Base-by-base conservation (phyloP, 805 yeast species). In the Starmerella riodocensis region DNA sequence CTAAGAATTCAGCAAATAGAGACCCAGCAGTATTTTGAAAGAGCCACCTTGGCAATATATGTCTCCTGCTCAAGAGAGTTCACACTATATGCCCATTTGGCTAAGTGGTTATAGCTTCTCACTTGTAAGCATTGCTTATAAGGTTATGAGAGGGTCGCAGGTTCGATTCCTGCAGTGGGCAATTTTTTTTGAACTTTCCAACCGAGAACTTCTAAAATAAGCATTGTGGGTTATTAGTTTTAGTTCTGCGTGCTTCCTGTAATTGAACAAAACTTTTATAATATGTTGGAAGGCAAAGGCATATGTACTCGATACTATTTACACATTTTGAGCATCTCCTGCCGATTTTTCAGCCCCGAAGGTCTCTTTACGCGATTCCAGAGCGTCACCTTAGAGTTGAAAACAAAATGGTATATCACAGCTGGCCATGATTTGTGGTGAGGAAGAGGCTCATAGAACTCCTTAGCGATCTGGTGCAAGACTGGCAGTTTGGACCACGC, bases 401-500 rank as follows among this genome's bases (percentile, higher is more conserved):
- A 65, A 20, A 83, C 66, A 50, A 85, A 85, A 59, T 78, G 74
- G 56, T 71, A 71, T 31, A 84, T 65, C 2, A 81, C 86, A 57
- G 74, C 75, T 26, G 73, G 62, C 96, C 95, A 85, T 26, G 85
- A 74, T 29, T 69, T 64, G 45, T 82, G 85, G 43, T 59, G 64
- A 1, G 95, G 95, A 41, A 85, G 66, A 3, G 82, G 81, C 31
- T 71, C 78, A 56, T 85, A 85, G 54, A 80, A 85, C 52, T 85
- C 96, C 18, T 67, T 56, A 3, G 94, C 94, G 24, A 81, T 70
- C 34, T 60, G 55, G 40, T 77, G 67, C 29, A 85, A 62, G 38
- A 69, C 61, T 26, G 80, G 81, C 35, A 85, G 63, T 46, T 74
- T 72, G 0, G 91, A 71, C 96, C 96, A 85, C 1, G 95, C 88